Conservation (phyloP, 768 basidiomycete species). For the Tulasnella sp. region DNA sequence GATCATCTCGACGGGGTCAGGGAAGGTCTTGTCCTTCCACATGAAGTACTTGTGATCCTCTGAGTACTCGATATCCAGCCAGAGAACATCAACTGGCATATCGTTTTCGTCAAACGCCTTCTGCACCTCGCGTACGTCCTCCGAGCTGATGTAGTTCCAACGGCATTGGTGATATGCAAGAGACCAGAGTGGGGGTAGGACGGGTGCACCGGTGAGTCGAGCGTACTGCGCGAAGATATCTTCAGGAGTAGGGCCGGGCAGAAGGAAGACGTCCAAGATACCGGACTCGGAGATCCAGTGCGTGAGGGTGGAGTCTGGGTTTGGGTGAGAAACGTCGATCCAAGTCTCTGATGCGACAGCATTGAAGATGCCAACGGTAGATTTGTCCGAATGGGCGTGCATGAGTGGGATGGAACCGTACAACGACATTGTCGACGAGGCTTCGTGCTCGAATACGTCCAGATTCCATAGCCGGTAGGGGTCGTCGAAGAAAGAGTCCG, state of each 20-base stretch:
- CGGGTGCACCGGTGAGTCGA: conserved; percentile 71
- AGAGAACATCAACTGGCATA: conserved; percentile 92
- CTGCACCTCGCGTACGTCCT: conserved; percentile 80
- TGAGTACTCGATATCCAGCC: conserved; percentile 95
- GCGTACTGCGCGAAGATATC: conserved; percentile 84
- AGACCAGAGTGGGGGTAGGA: conserved; percentile 85
- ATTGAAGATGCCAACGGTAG: conserved; percentile 87
- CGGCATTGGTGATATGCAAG: conserved; percentile 95
- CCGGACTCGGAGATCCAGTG: conserved; percentile 99
- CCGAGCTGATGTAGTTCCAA: conserved; percentile 93
- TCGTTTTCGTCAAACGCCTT: conserved; percentile 86
- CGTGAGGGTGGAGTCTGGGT: conserved; percentile 64
- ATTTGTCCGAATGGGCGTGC: conserved; percentile 81
- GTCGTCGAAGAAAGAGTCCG: conserved; percentile 67
- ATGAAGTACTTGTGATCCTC: conserved; percentile 95
- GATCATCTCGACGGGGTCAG: conserved; percentile 89
- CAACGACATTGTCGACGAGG: conserved; percentile 63
- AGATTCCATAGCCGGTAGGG: conserved; percentile 93
- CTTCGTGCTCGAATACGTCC: conserved; percentile 94
- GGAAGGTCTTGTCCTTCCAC: conserved; percentile 89
- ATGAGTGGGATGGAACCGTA: conserved; percentile 90
- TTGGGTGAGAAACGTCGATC: conserved; percentile 77
- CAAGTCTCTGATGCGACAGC: conserved; percentile 86
- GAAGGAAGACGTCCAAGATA: conserved; percentile 86
- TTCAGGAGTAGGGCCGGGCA: conserved; percentile 80